phyloP scores from a whole-genome alignment of 1,139 yeast species.

The Kurtzmaniella quercitrusa region DNA sequence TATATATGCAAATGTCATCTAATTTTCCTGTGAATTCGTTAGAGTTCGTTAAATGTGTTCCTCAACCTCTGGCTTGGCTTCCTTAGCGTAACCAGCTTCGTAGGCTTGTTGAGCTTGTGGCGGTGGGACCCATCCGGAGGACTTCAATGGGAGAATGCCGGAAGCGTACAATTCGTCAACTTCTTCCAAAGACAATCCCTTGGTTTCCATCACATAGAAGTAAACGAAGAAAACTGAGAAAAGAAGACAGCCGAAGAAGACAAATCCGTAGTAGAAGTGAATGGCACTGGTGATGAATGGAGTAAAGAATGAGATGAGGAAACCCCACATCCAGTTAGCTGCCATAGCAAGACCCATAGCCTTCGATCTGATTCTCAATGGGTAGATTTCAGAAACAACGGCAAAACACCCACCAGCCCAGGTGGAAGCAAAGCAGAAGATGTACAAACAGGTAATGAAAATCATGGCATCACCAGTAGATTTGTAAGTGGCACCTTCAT shows the following conservation, averaged over 20 bases:
- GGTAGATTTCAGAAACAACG: slow-evolving; percentile 73
- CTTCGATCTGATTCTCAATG: slow-evolving; percentile 74
- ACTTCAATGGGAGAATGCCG: slow-evolving; percentile 44
- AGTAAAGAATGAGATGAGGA: slow-evolving; percentile 70
- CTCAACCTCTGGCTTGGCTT: slow-evolving; percentile 23
- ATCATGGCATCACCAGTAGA: slow-evolving; percentile 73
- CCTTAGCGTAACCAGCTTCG: slow-evolving; percentile 24
- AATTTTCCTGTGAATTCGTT: neutral
- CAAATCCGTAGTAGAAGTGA: slow-evolving; percentile 60
- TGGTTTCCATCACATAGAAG: slow-evolving; percentile 60
- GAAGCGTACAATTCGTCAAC: slow-evolving; percentile 59
- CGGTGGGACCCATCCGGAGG: slow-evolving; percentile 44
- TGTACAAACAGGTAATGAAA: slow-evolving; percentile 72
- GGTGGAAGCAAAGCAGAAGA: slow-evolving; percentile 78
- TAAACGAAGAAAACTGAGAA: slow-evolving; percentile 53
- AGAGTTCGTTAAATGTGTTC: slow-evolving; percentile 11
- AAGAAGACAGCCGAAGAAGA: slow-evolving; percentile 65
- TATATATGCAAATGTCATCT: neutral
- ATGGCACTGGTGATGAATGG: slow-evolving; percentile 56
- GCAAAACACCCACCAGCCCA: slow-evolving; percentile 88
- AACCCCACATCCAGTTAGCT: slow-evolving; percentile 78
- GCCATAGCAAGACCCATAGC: slow-evolving; percentile 75
- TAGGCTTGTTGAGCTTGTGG: slow-evolving; percentile 28
- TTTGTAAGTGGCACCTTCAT: slow-evolving; percentile 27
- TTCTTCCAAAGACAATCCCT: slow-evolving; percentile 63